Base-by-base conservation (phyloP, 1,284 basidiomycete genomes). In the Athelia psychrophila region DNA sequence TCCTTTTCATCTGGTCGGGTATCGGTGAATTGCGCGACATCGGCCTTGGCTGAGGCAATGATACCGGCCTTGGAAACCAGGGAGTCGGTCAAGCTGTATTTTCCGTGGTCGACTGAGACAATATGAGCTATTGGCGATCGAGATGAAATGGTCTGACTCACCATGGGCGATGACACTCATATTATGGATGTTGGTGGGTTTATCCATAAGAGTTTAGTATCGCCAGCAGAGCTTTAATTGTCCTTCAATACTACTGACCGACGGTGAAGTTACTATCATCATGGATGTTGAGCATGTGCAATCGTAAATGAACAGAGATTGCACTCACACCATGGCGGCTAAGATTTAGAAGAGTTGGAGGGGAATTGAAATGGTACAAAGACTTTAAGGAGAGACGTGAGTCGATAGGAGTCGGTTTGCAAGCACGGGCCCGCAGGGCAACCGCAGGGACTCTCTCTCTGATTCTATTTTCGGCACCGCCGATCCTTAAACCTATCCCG, bases 31-130 rank as follows among this genome's bases (percentile, higher is more conserved):
- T 96, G 94, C 83, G 91, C 84, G 60, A 98, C 95, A 74, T 95
- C 96, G 59, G 97, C 95, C 75, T 97, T 98, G 68, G 93, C 79
- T 53, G 81, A 78, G 63, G 97, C 96, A 68, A 99, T 98, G 72
- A 99, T 99, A 86, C 97, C 97, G 59, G 97, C 97, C 82, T 99
- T 99, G 62, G 96, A 96, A 66, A 99, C 95, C 53, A 99, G 83
- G 50, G 97, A 98, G 76, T 99, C 97, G 65, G 97, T 98, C 64
- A 99, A 88, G 64, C 97, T 99, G 54, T 97, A 99, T 79, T 99
- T 99, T 79, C 97, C 97, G 82, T 99, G 97, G 77, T 99, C 97
- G 86, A 99, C 94, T 92, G 61, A 18, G 54, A 56, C 49, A 47
- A 47, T 56, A 47, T 54, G 46, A 22, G 52, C 57, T 55, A 64